Conservation (phyloP, 2,329 filamentous ascomycete species). For the Tolypocladium endophyticum region DNA sequence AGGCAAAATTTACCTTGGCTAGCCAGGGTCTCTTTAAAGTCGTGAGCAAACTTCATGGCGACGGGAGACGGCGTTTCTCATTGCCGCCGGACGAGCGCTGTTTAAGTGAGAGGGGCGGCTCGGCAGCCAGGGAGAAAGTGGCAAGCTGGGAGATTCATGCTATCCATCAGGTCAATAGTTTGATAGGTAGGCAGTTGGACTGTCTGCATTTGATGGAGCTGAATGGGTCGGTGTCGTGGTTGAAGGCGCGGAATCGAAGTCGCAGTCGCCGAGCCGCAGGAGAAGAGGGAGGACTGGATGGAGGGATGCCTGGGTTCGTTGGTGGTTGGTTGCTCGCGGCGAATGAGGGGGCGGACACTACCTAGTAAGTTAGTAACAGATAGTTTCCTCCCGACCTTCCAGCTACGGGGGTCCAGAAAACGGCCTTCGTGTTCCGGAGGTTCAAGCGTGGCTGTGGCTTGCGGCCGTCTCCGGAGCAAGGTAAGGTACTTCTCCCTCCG, state of each 20-base stretch:
- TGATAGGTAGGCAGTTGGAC: background rate
- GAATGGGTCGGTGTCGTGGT: background rate
- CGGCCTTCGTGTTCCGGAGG: too few species aligned
- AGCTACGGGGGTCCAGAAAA: too few species aligned
- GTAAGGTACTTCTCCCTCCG: too few species aligned
- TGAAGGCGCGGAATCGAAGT: background rate
- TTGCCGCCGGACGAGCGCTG: background rate
- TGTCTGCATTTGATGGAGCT: background rate
- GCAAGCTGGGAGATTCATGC: background rate
- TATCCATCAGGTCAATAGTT: background rate
- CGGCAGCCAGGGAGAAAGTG: background rate
- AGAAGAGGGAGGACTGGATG: background rate
- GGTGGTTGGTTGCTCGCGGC: background rate
- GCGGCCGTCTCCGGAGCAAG: too few species aligned
- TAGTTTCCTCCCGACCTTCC: background rate
- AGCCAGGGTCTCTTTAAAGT: conserved; percentile 60
- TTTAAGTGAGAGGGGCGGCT: background rate
- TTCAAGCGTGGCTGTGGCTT: too few species aligned
- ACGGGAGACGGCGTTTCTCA: background rate
- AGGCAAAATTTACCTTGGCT: conserved; percentile 36
- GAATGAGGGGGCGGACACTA: background rate
- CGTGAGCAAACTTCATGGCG: conserved; percentile 77
- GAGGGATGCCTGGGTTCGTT: background rate
- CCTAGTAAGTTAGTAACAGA: background rate
- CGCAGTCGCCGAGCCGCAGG: background rate